Evolutionary conservation across 768 basidiomycete species (phyloP).

Genomic region (Mycena vulgaris): DNA sequence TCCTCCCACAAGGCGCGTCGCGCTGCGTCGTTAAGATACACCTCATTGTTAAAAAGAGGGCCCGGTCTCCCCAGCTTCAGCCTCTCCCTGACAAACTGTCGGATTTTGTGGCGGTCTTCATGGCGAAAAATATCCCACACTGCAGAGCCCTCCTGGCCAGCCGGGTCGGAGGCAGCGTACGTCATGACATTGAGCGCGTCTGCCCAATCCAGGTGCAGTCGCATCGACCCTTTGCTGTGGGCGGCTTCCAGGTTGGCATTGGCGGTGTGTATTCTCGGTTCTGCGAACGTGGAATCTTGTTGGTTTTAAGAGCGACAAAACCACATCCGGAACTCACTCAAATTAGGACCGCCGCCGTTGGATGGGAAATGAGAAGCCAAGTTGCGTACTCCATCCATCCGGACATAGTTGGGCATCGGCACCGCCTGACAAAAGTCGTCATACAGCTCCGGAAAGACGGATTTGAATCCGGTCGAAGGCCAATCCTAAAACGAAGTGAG

Average conservation of each 20-base stretch:
- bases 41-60: constrained; percentile 91
- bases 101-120: constrained; percentile 82
- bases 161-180: constrained; percentile 67
- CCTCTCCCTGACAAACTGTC: constrained; percentile 78
- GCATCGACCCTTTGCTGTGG: constrained; percentile 84
- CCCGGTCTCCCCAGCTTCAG: constrained; percentile 73
- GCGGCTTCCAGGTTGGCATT: constrained; percentile 72
- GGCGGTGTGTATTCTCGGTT: constrained; percentile 96
- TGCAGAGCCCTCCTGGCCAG: constrained; percentile 82
- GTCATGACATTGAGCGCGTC: constrained; percentile 95
- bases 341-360: constrained; percentile 83
- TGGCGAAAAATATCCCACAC: constrained; percentile 94
- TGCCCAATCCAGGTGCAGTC: constrained; percentile 95
- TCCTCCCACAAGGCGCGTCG: constrained; percentile 76
- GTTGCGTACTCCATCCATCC: constrained; percentile 90
- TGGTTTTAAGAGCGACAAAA: too few species aligned
- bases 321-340: constrained; percentile 63
- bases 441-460: constrained; percentile 85
- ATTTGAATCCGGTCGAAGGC: too few species aligned
- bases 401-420: constrained; percentile 89
- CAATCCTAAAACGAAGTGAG: too few species aligned
- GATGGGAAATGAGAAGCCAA: constrained; percentile 90
- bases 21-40: constrained; percentile 82
- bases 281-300: constrained; percentile 53
- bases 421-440: constrained; percentile 87